Evolutionary conservation across 2,329 filamentous ascomycete genomes (phyloP), one percentile per base, ranked within the genome.

Genomic region (Ophiostoma novo-ulmi): DNA sequence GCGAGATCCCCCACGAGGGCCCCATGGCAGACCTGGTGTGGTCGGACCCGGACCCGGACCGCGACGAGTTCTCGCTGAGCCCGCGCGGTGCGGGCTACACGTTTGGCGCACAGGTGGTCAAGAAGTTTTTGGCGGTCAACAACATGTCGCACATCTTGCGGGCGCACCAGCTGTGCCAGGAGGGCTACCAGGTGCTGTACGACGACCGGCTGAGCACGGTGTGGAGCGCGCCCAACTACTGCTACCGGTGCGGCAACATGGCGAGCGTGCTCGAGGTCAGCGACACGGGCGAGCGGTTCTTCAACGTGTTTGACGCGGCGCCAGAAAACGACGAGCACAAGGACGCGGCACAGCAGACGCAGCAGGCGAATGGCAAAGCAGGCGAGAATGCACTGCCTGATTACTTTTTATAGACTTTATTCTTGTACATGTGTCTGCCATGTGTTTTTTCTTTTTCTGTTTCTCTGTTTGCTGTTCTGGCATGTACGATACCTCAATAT

Each of bases 11-110:
- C 5, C 95, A 99, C 81, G 95, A 99, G 81, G 95, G 95, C 0
- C 95, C 95, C 44, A 99, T 99, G 95, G 95, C 95, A n/a, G 95
- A 99, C 80, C 84, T 99, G 5, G 95, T 99, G 41, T 99, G 95
- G 95, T 97, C 93, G 26, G 95, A 99, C 79, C 95, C 95, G 0
- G 95, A 99, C 78, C 91, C 92, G n/a, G 95, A 99, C 76, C 88
- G 94, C 71, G 95, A 99, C 80, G 95, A 99, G 80, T 99, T 99
- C 81, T 96, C 92, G 7, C 86, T 99, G 20, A 96, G 92, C 8
- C 95, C 95, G 2, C 87, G 95, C 73, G 95, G 95, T 63, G 95
- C 95, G 26, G 95, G 95, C 35, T 99, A 99, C 80, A 98, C 94
- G 0, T 99, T 99, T 78, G 95, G 95, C 70, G 93, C 94, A 7